A percentile compares a stretch with the other conserved stretches of the same genome.
phyloP scores from a whole-genome alignment of 495 filamentous ascomycete genomes.

The Amniculicola lignicola region DNA sequence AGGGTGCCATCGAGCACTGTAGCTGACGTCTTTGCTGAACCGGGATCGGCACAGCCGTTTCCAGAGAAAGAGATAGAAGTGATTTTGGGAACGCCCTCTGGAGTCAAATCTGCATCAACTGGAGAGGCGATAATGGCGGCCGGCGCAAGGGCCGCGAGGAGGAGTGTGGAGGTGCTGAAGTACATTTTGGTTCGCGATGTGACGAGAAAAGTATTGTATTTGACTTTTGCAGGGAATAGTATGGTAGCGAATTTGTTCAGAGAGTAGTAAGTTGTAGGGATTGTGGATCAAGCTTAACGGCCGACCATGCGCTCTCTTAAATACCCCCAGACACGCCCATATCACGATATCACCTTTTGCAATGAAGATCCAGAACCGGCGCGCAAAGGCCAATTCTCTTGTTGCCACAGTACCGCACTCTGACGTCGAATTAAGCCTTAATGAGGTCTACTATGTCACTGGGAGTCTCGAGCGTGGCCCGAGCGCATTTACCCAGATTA shows the following conservation, averaged over 20 bases:
- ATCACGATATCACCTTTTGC: background rate
- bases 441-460: background rate
- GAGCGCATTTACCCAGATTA: constrained; percentile 19
- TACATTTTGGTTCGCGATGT: background rate
- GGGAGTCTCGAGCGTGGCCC: constrained; percentile 11
- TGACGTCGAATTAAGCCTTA: constrained; percentile 21
- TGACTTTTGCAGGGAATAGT: background rate
- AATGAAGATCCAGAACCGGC: background rate
- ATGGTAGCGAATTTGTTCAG: background rate
- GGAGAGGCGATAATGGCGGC: background rate
- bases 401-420: constrained; percentile 24
- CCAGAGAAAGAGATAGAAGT: constrained; percentile 9
- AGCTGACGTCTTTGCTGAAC: constrained; percentile 2
- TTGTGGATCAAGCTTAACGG: background rate
- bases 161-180: constrained; percentile 13
- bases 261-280: background rate
- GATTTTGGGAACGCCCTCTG: constrained; percentile 9
- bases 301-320: background rate
- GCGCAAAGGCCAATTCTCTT: background rate
- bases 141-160: constrained; percentile 1
- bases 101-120: no score
- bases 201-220: background rate
- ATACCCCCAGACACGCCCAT: background rate
- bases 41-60: constrained; percentile 15
- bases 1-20: constrained; percentile 4